Conservation (phyloP, 2,329 filamentous ascomycete genomes). For the Onygena corvina region DNA sequence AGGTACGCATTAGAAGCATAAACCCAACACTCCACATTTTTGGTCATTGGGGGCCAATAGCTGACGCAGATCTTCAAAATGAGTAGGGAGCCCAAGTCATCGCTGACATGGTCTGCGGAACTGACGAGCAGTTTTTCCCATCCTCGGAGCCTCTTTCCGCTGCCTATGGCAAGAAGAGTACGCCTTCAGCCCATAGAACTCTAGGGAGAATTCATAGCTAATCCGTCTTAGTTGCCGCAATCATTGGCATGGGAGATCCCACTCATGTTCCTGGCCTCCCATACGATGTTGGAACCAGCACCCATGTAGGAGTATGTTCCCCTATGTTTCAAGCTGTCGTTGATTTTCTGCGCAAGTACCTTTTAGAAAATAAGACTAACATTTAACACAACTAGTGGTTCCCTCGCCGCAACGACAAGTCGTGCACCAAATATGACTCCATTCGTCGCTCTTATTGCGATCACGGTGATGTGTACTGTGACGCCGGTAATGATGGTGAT, state of each 20-base stretch:
- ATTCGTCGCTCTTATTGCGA: slow-evolving; percentile 12
- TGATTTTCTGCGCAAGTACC: no score
- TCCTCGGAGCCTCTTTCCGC: neutral
- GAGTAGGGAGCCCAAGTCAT: slow-evolving; percentile 12
- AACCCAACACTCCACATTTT: neutral
- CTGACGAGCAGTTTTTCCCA: neutral
- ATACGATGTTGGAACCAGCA: slow-evolving; percentile 11
- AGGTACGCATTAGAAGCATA: neutral
- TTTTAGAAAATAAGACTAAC: neutral
- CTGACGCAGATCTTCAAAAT: neutral
- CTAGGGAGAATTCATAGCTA: neutral
- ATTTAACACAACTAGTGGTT: slow-evolving; percentile 8
- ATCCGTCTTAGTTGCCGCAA: slow-evolving; percentile 8
- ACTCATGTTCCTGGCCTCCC: neutral
- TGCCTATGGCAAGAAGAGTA: neutral
- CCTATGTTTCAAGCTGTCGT: neutral
- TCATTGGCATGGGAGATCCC: slow-evolving; percentile 11
- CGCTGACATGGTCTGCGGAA: slow-evolving; percentile 10
- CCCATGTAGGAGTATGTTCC: slow-evolving; percentile 9
- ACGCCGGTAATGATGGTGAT: slow-evolving; percentile 1
- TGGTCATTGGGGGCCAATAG: neutral
- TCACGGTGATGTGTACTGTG: slow-evolving; percentile 11
- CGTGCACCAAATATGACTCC: slow-evolving; percentile 7
- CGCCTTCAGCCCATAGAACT: neutral
- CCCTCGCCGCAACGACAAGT: slow-evolving; percentile 7